Conservation (phyloP, 768 basidiomycete genomes). For the Rhodocollybia butyracea region DNA sequence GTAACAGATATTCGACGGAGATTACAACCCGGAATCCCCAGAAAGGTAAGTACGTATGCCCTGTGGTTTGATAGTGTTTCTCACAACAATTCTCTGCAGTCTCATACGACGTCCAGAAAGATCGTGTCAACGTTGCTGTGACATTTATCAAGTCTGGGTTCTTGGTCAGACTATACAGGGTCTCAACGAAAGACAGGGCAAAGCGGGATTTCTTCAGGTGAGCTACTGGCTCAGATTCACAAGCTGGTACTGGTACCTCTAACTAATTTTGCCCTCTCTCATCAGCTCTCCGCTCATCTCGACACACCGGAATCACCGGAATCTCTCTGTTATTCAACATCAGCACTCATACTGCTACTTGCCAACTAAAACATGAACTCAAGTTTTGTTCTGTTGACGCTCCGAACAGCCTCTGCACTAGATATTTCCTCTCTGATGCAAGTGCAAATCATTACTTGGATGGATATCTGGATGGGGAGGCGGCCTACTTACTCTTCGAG, state of each 20-base stretch:
- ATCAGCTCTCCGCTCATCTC: conserved; percentile 81
- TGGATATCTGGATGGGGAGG: too few species aligned
- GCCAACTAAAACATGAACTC: too few species aligned
- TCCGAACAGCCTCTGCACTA: too few species aligned
- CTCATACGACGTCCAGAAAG: conserved; percentile 94
- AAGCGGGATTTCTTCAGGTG: conserved; percentile 83
- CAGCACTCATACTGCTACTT: too few species aligned
- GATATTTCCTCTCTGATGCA: too few species aligned
- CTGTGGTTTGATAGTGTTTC: background rate
- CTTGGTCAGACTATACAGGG: conserved; percentile 93
- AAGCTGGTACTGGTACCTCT: too few species aligned
- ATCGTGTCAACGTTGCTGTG: conserved; percentile 80
- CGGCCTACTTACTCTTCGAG: too few species aligned
- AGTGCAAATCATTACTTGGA: too few species aligned
- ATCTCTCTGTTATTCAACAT: too few species aligned
- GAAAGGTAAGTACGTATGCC: background rate
- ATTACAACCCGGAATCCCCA: background rate
- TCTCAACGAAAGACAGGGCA: conserved; percentile 69
- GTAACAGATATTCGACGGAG: conserved; percentile 13
- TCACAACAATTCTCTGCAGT: conserved; percentile 45
- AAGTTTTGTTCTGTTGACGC: too few species aligned
- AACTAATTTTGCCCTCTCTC: background rate
- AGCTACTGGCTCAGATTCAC: too few species aligned
- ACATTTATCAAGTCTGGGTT: conserved; percentile 92
- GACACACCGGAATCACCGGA: conserved; percentile 91